phyloP scores from a whole-genome alignment of 306 rosid species.

The Benincasa hispida region DNA sequence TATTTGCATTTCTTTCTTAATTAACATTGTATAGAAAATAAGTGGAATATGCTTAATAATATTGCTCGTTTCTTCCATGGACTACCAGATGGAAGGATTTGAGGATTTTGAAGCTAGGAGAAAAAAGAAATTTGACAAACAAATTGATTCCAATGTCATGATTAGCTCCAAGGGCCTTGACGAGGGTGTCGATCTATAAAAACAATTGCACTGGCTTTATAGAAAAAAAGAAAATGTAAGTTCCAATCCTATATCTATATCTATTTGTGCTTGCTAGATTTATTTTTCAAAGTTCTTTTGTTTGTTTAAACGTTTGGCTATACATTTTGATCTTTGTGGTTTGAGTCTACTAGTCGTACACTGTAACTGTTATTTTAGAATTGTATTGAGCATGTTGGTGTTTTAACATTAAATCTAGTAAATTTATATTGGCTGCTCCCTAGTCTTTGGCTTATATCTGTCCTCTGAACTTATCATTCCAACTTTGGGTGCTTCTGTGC shows the following conservation, averaged over 20 bases:
- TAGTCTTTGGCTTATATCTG: not conserved
- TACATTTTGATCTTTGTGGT: too few species aligned
- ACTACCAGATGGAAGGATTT: slow-evolving; percentile 72
- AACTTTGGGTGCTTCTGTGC: not conserved
- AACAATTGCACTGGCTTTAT: not conserved
- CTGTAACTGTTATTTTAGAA: too few species aligned
- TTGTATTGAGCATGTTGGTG: too few species aligned
- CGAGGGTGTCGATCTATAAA: slow-evolving; percentile 81
- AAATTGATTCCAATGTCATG: slow-evolving; percentile 83
- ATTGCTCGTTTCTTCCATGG: slow-evolving; percentile 8
- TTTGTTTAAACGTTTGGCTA: too few species aligned
- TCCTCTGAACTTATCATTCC: not conserved
- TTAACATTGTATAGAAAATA: not conserved
- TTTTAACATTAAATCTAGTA: not conserved
- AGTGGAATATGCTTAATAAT: not conserved
- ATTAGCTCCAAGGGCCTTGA: slow-evolving; percentile 87
- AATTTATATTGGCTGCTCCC: not conserved
- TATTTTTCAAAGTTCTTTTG: not conserved
- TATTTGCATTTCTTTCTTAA: not conserved
- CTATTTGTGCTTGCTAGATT: not conserved
- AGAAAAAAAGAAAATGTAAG: not conserved
- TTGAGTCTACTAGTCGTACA: not conserved
- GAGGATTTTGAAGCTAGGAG: slow-evolving; percentile 87
- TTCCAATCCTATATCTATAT: not conserved
- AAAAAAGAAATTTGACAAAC: slow-evolving; percentile 91